Evolutionary conservation across 371 early-diverging fungal genomes (phyloP).

Genomic region (Rhizopus delemar): DNA sequence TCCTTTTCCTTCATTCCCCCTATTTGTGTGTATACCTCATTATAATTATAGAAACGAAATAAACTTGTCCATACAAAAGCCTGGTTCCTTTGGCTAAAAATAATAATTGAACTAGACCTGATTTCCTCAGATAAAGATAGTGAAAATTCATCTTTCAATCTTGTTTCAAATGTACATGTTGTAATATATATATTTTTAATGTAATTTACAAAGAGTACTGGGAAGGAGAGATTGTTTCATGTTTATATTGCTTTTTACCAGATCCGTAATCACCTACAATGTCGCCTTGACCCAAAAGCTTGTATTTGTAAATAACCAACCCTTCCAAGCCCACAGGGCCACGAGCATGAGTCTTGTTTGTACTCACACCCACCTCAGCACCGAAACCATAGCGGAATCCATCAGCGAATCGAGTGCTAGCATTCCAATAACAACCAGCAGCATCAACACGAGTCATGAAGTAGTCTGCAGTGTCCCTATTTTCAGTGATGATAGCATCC

Average conservation of each 20-base stretch:
- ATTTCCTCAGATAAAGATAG: too few relatives aligned
- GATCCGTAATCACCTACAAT: slow-evolving; percentile 75
- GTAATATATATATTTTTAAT: background rate
- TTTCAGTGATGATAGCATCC: slow-evolving; percentile 88
- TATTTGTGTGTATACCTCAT: background rate
- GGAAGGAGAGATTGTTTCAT: slow-evolving; percentile 52
- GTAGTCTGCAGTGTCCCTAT: slow-evolving; percentile 66
- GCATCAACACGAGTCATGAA: slow-evolving; percentile 93
- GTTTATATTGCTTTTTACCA: slow-evolving; percentile 75
- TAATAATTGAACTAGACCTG: too few relatives aligned
- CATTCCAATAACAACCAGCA: slow-evolving; percentile 98
- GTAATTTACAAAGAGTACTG: slow-evolving; percentile 22
- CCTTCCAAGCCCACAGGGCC: slow-evolving; percentile 98
- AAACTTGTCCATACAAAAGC: too few relatives aligned
- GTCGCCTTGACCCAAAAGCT: slow-evolving; percentile 90
- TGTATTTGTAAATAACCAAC: slow-evolving; percentile 94
- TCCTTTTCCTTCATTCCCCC: too few relatives aligned
- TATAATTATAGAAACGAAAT: too few relatives aligned
- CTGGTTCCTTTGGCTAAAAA: too few relatives aligned
- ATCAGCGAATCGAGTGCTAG: slow-evolving; percentile 94
- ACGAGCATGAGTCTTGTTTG: slow-evolving; percentile 97
- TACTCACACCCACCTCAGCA: slow-evolving; percentile 94
- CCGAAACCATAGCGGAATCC: slow-evolving; percentile 98
- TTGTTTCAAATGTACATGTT: background rate
- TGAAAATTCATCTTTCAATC: too few relatives aligned